These are phyloP conservation scores for Penstemon newberryi DNA, from an alignment of 257 asterid species.

Conservation along the genomic window DNA sequence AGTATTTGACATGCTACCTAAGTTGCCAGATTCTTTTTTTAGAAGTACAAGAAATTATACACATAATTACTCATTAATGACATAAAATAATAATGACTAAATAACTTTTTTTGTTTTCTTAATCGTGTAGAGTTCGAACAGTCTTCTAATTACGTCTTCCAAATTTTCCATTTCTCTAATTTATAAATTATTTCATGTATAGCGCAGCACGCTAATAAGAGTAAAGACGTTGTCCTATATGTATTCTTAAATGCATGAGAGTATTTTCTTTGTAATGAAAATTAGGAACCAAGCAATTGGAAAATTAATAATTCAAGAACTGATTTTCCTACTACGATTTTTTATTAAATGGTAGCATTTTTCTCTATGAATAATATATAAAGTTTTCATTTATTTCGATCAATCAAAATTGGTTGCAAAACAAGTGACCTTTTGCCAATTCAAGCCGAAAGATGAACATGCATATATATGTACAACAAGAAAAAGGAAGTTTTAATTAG, in stretches of 20 bases:
- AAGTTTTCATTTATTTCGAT: neutral
- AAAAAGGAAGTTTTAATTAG: constrained; percentile 18
- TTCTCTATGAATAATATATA: neutral
- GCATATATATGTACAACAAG: neutral
- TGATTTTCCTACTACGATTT: neutral
- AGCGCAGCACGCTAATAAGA: too few species aligned
- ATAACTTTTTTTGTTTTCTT: neutral
- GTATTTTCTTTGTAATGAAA: neutral
- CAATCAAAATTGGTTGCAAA: constrained; percentile 14
- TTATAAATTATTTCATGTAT: too few species aligned
- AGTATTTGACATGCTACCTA: neutral
- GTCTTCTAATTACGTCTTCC: too few species aligned
- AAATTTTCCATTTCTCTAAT: too few species aligned
- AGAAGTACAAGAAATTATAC: neutral
- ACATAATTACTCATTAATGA: neutral
- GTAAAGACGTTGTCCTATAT: too few species aligned
- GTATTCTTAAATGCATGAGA: too few species aligned
- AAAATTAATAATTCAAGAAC: neutral
- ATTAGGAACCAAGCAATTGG: neutral
- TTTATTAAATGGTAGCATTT: neutral
- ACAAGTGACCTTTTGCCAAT: neutral
- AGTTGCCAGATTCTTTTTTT: neutral
- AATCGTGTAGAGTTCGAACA: too few species aligned
- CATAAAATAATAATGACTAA: neutral
- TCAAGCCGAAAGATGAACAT: neutral